Evolutionary conservation across 1,139 yeast species (phyloP), one percentile per base, ranked within the genome.

Genomic region (Geotrichum candidum): DNA sequence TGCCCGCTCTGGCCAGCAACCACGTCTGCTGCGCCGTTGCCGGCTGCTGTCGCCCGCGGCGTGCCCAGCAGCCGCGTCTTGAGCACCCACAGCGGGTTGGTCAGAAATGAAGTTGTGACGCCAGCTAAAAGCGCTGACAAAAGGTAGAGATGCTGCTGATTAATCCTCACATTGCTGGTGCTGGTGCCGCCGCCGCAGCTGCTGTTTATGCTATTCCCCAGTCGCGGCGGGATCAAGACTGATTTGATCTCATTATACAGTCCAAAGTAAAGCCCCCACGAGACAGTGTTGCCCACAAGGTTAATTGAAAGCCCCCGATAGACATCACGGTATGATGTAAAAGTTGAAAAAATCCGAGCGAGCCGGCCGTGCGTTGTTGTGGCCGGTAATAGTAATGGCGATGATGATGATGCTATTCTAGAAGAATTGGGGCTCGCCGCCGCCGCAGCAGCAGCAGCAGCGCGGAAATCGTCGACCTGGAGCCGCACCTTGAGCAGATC

Each of bases 71-170:
- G 38, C 41, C 98, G 79, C 0, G 99, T 94, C 74, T 94, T 94
- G 52, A 90, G 74, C 2, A 90, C 95, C 97, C 97, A 90, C 5
- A 94, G 82, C 0, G 99, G 99, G 72, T 91, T 94, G 0, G 99
- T 92, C 18, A 88, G 58, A 0, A 90, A 65, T 0, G 96, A 82
- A 0, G 97, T 90, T 10, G 85, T 69, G 38, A 85, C 70, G 0
- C 99, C 99, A 0, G 98, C 92, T 3, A 78, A 65, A 56, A 84
- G 79, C 1, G 90, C 87, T 58, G 87, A 76, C 2, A 75, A 61
- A 54, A 85, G 69, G 69, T 83, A 85, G 27, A 60, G 38, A 46
- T 50, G 65, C 54, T 58, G 63, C 41, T 25, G 18, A 15, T 46
- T 35, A 10, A 13, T n/a, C 53, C 10, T 31, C 57, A 59, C 22